Percentiles rank a stretch among this genome's conserved stretches.
phyloP scores from a whole-genome alignment of 1,284 basidiomycete genomes.

The Moniliella sp. region DNA sequence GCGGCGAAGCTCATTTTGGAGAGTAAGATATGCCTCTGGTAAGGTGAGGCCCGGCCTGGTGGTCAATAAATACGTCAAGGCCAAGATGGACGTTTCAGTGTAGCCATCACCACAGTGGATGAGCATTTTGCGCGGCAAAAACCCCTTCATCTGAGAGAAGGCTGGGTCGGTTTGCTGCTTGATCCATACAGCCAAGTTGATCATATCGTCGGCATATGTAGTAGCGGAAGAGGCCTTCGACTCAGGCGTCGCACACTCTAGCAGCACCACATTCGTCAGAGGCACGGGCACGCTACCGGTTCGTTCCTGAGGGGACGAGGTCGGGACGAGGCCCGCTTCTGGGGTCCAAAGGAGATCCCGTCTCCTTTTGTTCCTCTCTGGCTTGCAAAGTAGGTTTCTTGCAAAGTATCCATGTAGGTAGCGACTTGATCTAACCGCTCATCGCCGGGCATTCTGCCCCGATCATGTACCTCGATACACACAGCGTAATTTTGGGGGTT shows the following conservation, averaged over 20 bases:
- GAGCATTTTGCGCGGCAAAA: constrained; percentile 8
- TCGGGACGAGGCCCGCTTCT: too few relatives aligned
- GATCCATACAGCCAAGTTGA: constrained; percentile 31
- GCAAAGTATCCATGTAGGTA: constrained; percentile 44
- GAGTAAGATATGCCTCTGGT: constrained; percentile 65
- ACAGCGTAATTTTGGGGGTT: constrained; percentile 54
- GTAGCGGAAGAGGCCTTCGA: too few relatives aligned
- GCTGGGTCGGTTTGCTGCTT: constrained; percentile 16
- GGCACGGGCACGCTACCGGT: background rate
- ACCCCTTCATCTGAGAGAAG: background rate
- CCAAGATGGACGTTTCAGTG: constrained; percentile 73
- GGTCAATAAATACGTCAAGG: constrained; percentile 69
- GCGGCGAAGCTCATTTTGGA: constrained; percentile 43
- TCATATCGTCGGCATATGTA: constrained; percentile 9
- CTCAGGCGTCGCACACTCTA: constrained; percentile 22
- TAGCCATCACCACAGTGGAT: constrained; percentile 35
- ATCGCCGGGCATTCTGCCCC: constrained; percentile 44
- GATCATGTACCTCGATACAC: constrained; percentile 64
- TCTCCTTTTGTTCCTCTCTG: too few relatives aligned
- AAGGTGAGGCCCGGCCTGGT: constrained; percentile 45
- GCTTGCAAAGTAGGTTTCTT: too few relatives aligned
- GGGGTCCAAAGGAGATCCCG: too few relatives aligned
- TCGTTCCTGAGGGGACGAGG: constrained; percentile 37
- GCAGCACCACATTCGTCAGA: constrained; percentile 22
- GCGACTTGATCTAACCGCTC: constrained; percentile 41